Conservation (phyloP, 768 basidiomycete genomes). For the Leccinum uliginosum region DNA sequence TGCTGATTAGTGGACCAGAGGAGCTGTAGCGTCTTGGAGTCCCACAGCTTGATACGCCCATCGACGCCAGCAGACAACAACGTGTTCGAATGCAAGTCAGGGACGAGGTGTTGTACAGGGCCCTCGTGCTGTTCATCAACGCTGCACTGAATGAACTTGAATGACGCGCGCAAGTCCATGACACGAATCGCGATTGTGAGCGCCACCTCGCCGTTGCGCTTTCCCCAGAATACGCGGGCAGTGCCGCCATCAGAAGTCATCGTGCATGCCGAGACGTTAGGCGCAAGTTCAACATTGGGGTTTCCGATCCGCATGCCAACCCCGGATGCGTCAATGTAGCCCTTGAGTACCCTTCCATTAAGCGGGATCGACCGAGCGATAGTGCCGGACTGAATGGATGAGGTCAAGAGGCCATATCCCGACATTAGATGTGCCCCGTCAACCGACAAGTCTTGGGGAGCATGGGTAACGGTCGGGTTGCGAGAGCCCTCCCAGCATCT, state of each 20-base stretch:
- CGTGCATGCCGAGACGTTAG: constrained; percentile 57
- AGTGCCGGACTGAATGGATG: constrained; percentile 64
- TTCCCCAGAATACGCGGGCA: constrained; percentile 72
- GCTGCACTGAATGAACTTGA: constrained; percentile 44
- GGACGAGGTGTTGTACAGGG: constrained; percentile 50
- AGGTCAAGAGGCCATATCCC: constrained; percentile 49
- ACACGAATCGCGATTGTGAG: constrained; percentile 53
- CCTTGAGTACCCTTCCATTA: constrained; percentile 63
- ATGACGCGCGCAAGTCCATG: constrained; percentile 51
- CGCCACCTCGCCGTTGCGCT: constrained; percentile 61
- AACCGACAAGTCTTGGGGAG: constrained; percentile 57
- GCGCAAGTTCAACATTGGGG: constrained; percentile 70
- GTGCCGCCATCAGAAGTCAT: constrained; percentile 61
- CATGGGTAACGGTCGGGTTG: constrained; percentile 55
- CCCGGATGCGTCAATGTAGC: constrained; percentile 64
- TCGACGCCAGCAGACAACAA: constrained; percentile 58
- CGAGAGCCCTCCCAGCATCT: constrained; percentile 73
- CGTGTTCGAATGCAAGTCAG: constrained; percentile 36
- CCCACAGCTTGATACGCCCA: constrained; percentile 74
- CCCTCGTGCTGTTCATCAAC: constrained; percentile 64
- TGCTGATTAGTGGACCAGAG: constrained; percentile 58
- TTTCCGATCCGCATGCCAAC: constrained; percentile 61
- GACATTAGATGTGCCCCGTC: constrained; percentile 59
- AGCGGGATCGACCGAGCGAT: constrained; percentile 71
- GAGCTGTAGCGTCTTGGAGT: constrained; percentile 47